Evolutionary conservation across 2,329 filamentous ascomycete genomes (phyloP).

Genomic region (Didymella segeticola): DNA sequence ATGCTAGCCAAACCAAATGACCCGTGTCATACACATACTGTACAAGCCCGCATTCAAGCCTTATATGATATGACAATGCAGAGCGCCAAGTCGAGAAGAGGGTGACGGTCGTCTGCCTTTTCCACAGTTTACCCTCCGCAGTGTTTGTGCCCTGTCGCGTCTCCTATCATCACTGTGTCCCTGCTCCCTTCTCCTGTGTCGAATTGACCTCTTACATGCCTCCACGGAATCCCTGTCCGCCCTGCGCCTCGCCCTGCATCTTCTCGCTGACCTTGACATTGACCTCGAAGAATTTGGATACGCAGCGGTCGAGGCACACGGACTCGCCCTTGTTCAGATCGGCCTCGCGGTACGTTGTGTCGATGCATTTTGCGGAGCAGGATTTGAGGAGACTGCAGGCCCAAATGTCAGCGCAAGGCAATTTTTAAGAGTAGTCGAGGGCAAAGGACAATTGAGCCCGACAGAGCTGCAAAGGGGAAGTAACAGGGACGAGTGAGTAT

Average conservation of each 20-base stretch:
- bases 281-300: conserved; percentile 97
- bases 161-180: too few relatives aligned
- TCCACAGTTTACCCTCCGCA: neutral
- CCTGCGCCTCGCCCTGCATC: conserved; percentile 85
- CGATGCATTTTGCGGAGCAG: conserved; percentile 94
- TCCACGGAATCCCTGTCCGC: conserved; percentile 51
- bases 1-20: conserved; percentile 8
- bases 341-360: conserved; percentile 88
- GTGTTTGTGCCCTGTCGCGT: neutral
- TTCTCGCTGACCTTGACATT: conserved; percentile 97
- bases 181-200: neutral
- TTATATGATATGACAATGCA: neutral
- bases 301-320: conserved; percentile 97
- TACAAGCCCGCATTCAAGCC: conserved; percentile 19
- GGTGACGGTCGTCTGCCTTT: neutral
- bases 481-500: too few relatives aligned
- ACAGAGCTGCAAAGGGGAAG: too few relatives aligned
- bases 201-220: conserved; percentile 28
- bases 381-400: conserved; percentile 76
- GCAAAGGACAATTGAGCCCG: too few relatives aligned
- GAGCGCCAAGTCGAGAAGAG: conserved; percentile 1
- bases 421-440: too few relatives aligned
- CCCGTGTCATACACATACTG: conserved; percentile 23
- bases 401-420: neutral
- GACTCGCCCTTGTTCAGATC: conserved; percentile 99